phyloP scores from a whole-genome alignment of 176 grass and related monocot species.

The Musa acuminata region DNA sequence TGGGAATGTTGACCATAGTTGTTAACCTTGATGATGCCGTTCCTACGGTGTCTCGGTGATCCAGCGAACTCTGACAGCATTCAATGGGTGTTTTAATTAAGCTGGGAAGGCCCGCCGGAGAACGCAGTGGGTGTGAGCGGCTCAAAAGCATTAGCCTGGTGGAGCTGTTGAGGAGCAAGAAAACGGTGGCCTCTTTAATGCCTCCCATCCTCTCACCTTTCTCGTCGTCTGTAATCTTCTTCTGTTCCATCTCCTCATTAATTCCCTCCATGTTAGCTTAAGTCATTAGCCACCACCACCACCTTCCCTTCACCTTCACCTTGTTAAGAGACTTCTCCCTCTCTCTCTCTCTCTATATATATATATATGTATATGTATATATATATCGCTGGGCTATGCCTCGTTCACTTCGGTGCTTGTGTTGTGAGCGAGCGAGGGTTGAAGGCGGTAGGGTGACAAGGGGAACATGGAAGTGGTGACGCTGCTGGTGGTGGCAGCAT shows the following conservation, averaged over 20 bases:
- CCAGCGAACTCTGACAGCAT: constrained; percentile 1
- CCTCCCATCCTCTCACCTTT: constrained; percentile 30
- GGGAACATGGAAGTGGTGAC: constrained; percentile 34
- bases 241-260: neutral
- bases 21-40: too few relatives aligned
- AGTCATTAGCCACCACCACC: too few relatives aligned
- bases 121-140: neutral
- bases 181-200: constrained; percentile 29
- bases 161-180: neutral
- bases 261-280: constrained; percentile 1
- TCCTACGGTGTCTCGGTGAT: neutral
- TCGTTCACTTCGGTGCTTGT: constrained; percentile 20
- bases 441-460: neutral
- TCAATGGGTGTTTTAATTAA: neutral
- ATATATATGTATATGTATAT: neutral
- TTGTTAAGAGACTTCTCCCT: too few relatives aligned
- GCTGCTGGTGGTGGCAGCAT: constrained; percentile 22
- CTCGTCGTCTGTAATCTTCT: constrained; percentile 34
- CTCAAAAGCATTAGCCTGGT: neutral
- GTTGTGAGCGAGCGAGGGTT: neutral
- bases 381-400: neutral
- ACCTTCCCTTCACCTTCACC: too few relatives aligned
- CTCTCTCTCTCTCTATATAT: neutral
- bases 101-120: too few relatives aligned
- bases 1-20: too few relatives aligned